A percentile compares a stretch with the other conserved stretches of the same genome.
These are phyloP conservation scores for Lactifluus rugatus DNA, from an alignment of 768 basidiomycete species.

Conservation along the genomic window DNA sequence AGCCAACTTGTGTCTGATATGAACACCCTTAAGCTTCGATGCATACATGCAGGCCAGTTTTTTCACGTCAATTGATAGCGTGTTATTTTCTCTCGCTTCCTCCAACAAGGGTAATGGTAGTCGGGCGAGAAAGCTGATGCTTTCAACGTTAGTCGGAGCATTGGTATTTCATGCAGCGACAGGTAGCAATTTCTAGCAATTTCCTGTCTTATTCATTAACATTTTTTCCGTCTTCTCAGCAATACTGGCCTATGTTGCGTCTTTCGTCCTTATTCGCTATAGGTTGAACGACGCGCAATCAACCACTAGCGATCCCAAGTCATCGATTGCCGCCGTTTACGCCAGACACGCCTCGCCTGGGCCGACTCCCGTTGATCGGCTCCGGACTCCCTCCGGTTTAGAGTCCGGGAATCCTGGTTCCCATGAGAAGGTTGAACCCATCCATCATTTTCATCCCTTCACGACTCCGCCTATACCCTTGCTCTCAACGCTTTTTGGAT, in stretches of 20 bases:
- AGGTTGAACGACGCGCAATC: constrained; percentile 2
- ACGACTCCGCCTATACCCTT: neutral
- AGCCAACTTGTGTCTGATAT: neutral
- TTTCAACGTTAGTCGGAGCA: constrained; percentile 4
- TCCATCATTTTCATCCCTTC: neutral
- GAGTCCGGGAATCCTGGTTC: constrained; percentile 2
- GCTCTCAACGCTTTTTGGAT: neutral
- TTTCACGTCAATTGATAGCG: constrained; percentile 15
- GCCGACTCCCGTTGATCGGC: neutral
- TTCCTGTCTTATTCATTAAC: neutral
- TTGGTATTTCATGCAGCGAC: constrained; percentile 15
- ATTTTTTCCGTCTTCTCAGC: neutral
- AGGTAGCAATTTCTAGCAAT: neutral
- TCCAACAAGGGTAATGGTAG: neutral
- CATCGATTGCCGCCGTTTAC: neutral
- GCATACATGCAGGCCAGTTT: constrained; percentile 11
- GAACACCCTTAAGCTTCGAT: neutral
- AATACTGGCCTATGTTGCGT: constrained; percentile 13
- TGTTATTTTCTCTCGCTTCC: constrained; percentile 15
- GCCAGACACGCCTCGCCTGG: neutral
- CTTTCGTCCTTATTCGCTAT: constrained; percentile 15
- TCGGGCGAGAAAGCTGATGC: constrained; percentile 1
- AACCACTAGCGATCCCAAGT: neutral
- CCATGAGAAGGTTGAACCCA: neutral
- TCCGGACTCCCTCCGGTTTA: neutral